phyloP scores from a whole-genome alignment of 2,329 filamentous ascomycete genomes.

The Neopestalotiopsis rosae region DNA sequence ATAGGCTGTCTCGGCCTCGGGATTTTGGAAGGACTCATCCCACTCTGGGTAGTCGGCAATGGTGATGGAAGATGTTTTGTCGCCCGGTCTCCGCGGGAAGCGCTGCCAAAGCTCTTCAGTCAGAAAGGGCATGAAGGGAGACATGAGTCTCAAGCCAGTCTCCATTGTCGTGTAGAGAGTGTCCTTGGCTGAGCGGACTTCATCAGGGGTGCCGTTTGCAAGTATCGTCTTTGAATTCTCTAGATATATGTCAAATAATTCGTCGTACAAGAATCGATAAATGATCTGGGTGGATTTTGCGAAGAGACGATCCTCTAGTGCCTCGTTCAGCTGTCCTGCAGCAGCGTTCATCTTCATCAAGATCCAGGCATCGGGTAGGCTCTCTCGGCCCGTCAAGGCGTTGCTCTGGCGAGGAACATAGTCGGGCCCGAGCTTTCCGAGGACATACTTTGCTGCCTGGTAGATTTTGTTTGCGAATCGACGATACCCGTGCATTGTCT shows the following conservation, averaged over 20 bases:
- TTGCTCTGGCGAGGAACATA: conserved; percentile 3
- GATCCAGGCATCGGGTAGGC: conserved; percentile 7
- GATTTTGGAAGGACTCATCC: neutral
- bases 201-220: neutral
- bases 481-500: neutral
- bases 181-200: neutral
- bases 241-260: neutral
- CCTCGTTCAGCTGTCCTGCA: neutral
- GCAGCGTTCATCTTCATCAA: conserved; percentile 5
- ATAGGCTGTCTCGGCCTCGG: neutral
- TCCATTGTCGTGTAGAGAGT: conserved; percentile 9
- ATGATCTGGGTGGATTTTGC: neutral
- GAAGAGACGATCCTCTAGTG: conserved; percentile 7
- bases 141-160: neutral
- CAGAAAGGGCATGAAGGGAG: conserved; percentile 2
- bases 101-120: conserved; percentile 3
- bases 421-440: neutral
- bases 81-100: neutral
- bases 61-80: neutral
- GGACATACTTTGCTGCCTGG: conserved; percentile 9
- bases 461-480: conserved; percentile 9
- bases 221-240: conserved; percentile 9
- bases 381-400: neutral
- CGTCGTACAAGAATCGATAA: conserved; percentile 8
- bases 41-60: neutral